Conservation (phyloP, 352 stramenopile genomes). For the Pythium dissimile region DNA sequence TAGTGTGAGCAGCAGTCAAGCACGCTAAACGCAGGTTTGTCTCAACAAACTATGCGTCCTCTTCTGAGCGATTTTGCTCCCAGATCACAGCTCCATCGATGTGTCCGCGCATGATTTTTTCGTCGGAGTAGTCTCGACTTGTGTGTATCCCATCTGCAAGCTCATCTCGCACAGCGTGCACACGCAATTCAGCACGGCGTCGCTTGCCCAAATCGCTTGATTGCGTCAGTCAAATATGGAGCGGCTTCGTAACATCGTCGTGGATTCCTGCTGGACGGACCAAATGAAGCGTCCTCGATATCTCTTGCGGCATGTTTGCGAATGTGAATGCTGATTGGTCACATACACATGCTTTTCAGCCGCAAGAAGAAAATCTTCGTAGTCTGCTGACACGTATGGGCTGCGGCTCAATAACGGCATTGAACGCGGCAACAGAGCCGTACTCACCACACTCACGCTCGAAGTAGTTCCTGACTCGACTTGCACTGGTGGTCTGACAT, state of each 20-base stretch:
- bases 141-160: background rate
- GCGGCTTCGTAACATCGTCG: slow-evolving; percentile 2
- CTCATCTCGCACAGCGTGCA: background rate
- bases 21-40: too few relatives aligned
- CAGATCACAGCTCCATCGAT: background rate
- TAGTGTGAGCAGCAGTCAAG: too few relatives aligned
- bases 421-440: slow-evolving; percentile 9
- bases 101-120: background rate
- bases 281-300: slow-evolving; percentile 15
- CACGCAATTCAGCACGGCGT: too few relatives aligned
- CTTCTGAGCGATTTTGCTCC: background rate
- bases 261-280: slow-evolving; percentile 11
- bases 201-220: background rate
- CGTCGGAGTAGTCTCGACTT: background rate
- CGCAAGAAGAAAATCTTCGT: background rate
- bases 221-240: background rate
- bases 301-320: slow-evolving; percentile 23
- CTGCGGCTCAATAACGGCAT: slow-evolving; percentile 19
- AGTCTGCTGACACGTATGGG: slow-evolving; percentile 8
- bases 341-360: background rate
- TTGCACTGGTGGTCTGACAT: background rate
- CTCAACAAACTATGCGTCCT: too few relatives aligned
- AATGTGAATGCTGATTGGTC: slow-evolving; percentile 19
- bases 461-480: background rate
- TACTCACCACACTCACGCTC: too few relatives aligned